These are phyloP conservation scores for Boletus fagicola DNA, from an alignment of 768 basidiomycete genomes.

Conservation along the genomic window DNA sequence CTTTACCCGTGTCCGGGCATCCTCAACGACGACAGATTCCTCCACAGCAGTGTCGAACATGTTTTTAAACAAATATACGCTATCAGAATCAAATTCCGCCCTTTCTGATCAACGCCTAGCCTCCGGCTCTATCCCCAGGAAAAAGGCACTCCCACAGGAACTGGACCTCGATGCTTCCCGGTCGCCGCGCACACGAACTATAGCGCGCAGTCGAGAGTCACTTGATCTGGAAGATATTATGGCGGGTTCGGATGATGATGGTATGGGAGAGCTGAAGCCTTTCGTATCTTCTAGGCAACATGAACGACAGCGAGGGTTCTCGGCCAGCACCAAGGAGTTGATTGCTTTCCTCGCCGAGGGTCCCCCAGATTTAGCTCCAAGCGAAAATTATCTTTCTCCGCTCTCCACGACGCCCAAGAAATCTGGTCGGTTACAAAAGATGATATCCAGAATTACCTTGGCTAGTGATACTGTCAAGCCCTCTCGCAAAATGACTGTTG, in stretches of 20 bases:
- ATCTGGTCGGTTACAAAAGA: slow-evolving; percentile 67
- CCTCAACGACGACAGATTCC: slow-evolving; percentile 36
- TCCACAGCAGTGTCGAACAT: slow-evolving; percentile 9
- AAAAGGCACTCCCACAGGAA: slow-evolving; percentile 29
- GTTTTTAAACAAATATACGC: slow-evolving; percentile 29
- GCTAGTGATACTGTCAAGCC: slow-evolving; percentile 34
- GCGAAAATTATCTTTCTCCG: slow-evolving; percentile 44
- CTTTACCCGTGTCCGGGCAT: slow-evolving; percentile 28
- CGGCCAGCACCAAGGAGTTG: slow-evolving; percentile 46
- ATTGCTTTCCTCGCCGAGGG: slow-evolving; percentile 60
- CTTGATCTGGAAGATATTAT: slow-evolving; percentile 74
- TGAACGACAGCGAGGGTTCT: slow-evolving; percentile 38
- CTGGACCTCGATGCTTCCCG: slow-evolving; percentile 28
- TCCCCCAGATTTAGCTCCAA: slow-evolving; percentile 42
- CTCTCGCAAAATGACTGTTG: slow-evolving; percentile 35
- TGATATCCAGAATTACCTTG: slow-evolving; percentile 76
- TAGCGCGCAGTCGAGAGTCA: slow-evolving; percentile 61
- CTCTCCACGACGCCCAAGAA: slow-evolving; percentile 38
- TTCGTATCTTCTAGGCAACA: slow-evolving; percentile 42
- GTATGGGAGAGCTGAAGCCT: slow-evolving; percentile 27
- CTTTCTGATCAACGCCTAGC: slow-evolving; percentile 27
- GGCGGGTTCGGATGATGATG: slow-evolving; percentile 66
- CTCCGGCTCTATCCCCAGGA: slow-evolving; percentile 20
- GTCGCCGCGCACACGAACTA: slow-evolving; percentile 41
- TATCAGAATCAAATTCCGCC: slow-evolving; percentile 30